Percentiles rank a stretch among this genome's conserved stretches.
Conservation (phyloP, 129 eudicot species). For the Centaurea solstitialis region DNA sequence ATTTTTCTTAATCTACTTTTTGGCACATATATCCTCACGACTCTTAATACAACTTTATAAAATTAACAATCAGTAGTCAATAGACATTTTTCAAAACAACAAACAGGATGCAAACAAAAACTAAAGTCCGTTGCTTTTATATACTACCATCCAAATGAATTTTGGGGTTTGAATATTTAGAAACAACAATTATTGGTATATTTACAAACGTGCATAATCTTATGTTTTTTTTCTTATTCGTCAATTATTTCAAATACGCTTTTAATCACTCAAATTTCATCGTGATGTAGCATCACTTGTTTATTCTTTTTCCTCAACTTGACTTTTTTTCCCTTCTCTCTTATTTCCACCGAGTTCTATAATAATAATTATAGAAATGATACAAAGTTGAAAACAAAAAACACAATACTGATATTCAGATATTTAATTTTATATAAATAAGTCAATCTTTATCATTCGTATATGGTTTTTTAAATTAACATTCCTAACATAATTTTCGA, state of each 20-base stretch:
- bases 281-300: conserved; percentile 9
- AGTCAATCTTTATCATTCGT: background rate
- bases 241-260: conserved; percentile 15
- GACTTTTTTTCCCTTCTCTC: background rate
- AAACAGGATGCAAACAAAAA: background rate
- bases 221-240: background rate
- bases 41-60: background rate
- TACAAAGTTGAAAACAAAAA: background rate
- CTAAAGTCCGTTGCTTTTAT: background rate
- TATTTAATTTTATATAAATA: background rate
- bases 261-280: conserved; percentile 1
- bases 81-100: background rate
- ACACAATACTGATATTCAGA: background rate
- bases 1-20: background rate
- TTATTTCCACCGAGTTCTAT: background rate
- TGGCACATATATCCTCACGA: background rate
- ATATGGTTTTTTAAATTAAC: background rate
- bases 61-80: background rate
- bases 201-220: background rate
- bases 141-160: background rate
- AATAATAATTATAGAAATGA: background rate
- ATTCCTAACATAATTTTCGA: background rate
- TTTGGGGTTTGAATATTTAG: background rate
- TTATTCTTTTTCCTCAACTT: background rate
- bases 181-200: background rate